These are phyloP conservation scores for Panaeolus cyanescens DNA, from an alignment of 768 basidiomycete genomes.

Conservation along the genomic window DNA sequence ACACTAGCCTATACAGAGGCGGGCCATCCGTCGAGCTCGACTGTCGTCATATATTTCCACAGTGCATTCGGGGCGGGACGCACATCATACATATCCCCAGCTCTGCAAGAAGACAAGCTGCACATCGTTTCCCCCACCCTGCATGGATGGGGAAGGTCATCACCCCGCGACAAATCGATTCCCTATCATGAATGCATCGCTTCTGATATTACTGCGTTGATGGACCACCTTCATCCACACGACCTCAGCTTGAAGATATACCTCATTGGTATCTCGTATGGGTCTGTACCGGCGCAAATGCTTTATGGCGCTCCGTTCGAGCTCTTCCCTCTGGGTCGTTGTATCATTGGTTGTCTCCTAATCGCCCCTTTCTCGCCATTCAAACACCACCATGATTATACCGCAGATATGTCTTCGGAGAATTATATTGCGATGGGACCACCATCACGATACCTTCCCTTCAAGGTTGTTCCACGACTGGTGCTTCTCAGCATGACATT, in stretches of 20 bases:
- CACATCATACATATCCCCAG: constrained; percentile 32
- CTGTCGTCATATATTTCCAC: constrained; percentile 56
- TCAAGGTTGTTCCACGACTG: constrained; percentile 35
- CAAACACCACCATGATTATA: constrained; percentile 46
- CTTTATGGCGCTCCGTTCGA: constrained; percentile 53
- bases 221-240: constrained; percentile 52
- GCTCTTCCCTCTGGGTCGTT: constrained; percentile 50
- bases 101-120: constrained; percentile 39
- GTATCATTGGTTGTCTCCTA: constrained; percentile 49
- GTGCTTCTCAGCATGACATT: constrained; percentile 29
- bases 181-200: constrained; percentile 44
- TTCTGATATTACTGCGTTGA: constrained; percentile 46
- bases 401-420: constrained; percentile 44
- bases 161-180: constrained; percentile 33
- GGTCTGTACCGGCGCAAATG: constrained; percentile 56
- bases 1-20: constrained; percentile 55
- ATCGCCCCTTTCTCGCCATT: constrained; percentile 49
- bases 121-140: constrained; percentile 55
- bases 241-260: constrained; percentile 44
- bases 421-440: constrained; percentile 52
- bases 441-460: constrained; percentile 42
- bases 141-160: constrained; percentile 60
- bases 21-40: constrained; percentile 50
- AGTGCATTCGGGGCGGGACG: constrained; percentile 52
- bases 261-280: constrained; percentile 55